Evolutionary conservation across 805 yeast genomes (phyloP), one percentile per base, ranked within the genome.

Genomic region (Lipomyces orientalis): DNA sequence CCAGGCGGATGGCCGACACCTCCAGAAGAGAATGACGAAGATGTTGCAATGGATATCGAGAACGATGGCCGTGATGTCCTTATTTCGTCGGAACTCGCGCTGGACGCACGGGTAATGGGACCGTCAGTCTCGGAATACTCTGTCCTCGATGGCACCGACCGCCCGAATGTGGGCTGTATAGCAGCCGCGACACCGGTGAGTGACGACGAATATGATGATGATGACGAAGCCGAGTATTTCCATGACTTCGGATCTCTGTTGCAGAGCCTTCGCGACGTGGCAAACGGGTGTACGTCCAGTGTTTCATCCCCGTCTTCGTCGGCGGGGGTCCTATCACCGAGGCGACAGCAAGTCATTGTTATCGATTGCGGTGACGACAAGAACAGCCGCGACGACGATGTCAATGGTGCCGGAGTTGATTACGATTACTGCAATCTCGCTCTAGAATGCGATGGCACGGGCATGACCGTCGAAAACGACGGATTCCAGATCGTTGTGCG

Each of bases 81-180:
- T 59, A 34, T 58, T 35, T 54, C 67, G 31, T 55, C 60, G 14
- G 68, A 65, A 37, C 62, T 65, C 16, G 62, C 56, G 33, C 55
- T 65, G 31, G 69, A 65, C 35, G 65, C 60, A 19, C 65, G 62
- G 43, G 59, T 52, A 9, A 65, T 62, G 34, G 69, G 64, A 22
- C 69, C 69, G 16, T 55, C 64, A 14, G 69, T 65, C 19, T 65
- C 69, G 12, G 69, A 65, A 34, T 65, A 65, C 54, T 62, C 62
- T 4, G 34, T 62, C 9, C 55, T 65, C 46, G 62, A 60, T n/a
- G 8, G 37, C 3, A 54, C 4, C 29, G 62, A 56, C 9, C 46
- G 25, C 57, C 55, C 34, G 16, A 22, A 10, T 4, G 33, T 52
- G 64, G 29, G n/a, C 43, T 31, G 5, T 49, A 34, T 3, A 31